A percentile compares a stretch with the other conserved stretches of the same genome.
These are phyloP conservation scores for Acer saccharum DNA, from an alignment of 345 rosid species.

Conservation along the genomic window DNA sequence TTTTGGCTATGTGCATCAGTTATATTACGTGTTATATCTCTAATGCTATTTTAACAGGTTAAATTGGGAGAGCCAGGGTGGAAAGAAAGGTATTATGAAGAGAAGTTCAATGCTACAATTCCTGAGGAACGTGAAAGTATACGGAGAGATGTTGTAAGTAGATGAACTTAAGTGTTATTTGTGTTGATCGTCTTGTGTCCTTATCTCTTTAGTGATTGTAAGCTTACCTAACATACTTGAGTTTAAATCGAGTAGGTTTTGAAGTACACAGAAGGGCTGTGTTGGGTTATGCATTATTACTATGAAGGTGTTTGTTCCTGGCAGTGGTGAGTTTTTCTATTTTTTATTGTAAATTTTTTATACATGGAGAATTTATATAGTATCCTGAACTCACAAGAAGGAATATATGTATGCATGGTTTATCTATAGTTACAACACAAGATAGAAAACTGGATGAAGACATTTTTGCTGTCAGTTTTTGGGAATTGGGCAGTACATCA, in stretches of 20 bases:
- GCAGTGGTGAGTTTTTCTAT: slow-evolving; percentile 70
- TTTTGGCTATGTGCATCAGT: neutral
- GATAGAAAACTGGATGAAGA: neutral
- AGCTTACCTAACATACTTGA: slow-evolving; percentile 17
- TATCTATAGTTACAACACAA: neutral
- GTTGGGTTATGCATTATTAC: slow-evolving; percentile 98
- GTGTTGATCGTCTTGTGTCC: slow-evolving; percentile 9
- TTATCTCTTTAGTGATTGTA: neutral
- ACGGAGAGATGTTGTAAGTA: slow-evolving; percentile 88
- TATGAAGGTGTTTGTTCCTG: slow-evolving; percentile 98
- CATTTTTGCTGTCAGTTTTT: neutral
- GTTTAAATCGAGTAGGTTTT: slow-evolving; percentile 51
- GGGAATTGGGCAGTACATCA: neutral
- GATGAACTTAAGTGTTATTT: neutral
- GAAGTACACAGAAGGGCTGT: slow-evolving; percentile 88
- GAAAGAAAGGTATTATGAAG: slow-evolving; percentile 94
- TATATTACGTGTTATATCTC: neutral
- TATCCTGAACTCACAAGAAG: too few relatives aligned
- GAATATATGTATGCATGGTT: too few relatives aligned
- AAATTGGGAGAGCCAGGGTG: slow-evolving; percentile 84
- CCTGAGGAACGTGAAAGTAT: slow-evolving; percentile 68
- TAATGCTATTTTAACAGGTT: slow-evolving; percentile 46
- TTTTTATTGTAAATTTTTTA: neutral
- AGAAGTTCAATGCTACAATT: slow-evolving; percentile 67
- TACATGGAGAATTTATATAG: too few relatives aligned